Evolutionary conservation across 1,139 yeast species (phyloP), one percentile per base, ranked within the genome.

Genomic region (Arxiozyma telluris): DNA sequence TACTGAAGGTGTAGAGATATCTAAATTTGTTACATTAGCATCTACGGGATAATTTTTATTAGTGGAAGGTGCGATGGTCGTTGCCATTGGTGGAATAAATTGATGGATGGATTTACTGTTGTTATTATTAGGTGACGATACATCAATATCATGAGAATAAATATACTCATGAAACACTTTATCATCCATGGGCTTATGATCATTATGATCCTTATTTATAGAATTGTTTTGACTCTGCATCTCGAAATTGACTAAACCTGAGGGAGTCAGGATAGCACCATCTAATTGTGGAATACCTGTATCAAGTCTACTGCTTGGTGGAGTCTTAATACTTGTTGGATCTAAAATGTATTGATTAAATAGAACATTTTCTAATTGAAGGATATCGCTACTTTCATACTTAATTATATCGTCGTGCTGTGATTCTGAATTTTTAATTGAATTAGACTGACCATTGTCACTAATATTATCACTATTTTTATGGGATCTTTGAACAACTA

Each of bases 291-390:
- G 8, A 15, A 15, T 8, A 1, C 9, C 39, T 34, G 39, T 39
- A 46, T 46, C 23, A 15, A 12, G 12, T 34, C 22, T 41, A n/a
- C 23, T 41, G 20, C 11, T 21, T 30, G n/a, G 30, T 21, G 21
- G 42, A 30, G 49, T 46, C 1, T 22, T 12, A 11, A 11, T 18
- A 34, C 11, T 46, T 15, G 39, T 34, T 34, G 17, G 39, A 47
- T 47, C 50, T 27, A 47, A n/a, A 17, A 47, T 41, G 41, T 23
- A 47, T 18, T 47, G 38, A 11, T 49, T 49, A 17, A 49, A 49
- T 15, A 49, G 17, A 20, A 41, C 45, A n/a, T n/a, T 49, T 42
- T 49, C 51, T 30, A 49, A 27, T 27, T 49, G 51, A 3, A 42
- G n/a, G 1, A 47, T 17, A 27, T 47, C 50, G 15, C 22, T 23